Base-by-base conservation (phyloP, 192 early-diverging fungal genomes). In the Rhizophlyctis rosea region DNA sequence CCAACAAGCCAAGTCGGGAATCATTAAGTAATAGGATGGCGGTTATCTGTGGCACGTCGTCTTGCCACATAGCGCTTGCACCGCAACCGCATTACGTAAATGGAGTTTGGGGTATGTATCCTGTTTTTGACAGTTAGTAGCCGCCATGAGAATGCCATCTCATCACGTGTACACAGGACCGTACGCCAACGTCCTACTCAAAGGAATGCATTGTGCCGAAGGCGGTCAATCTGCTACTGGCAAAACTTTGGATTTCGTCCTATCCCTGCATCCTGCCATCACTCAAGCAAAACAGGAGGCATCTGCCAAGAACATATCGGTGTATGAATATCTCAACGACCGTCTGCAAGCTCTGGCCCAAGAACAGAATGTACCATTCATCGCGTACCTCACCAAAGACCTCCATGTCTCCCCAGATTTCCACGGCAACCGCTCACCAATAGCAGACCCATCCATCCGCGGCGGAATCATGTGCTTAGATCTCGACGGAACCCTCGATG, bases 221-320 rank as follows among this genome's bases (percentile, higher is more conserved):
- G 90, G 87, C 36, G 90, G 90, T 5, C 88, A 91, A 65, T 87
- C 87, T 3, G 79, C 82, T 2, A 88, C 87, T 2, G 88, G 89
- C 30, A 76, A 82, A 60, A 59, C 86, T 30, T 82, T 91, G 18
- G 84, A 88, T 65, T 71, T 80, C 48, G 67, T 87, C 56, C 58
- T 88, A 1, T 69, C 57, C 25, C 74, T 76, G 0, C 88, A 91
- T 52, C 80, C 87, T 4, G 77, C 81, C 1, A 79, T 70, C 49
- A 14, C 52, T 2, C 51, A 69, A 35, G 74, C 81, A 0, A 60
- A 69, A 18, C 31, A 54, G 4, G 47, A 65, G 28, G 62, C 77
- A 0, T 21, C 61, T 2, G 31, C 18, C 0, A 39, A 54, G 16
- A 25, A 62, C 3, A 30, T 67, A 5, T 65, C 72, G 2, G 64